Base-by-base conservation (phyloP, 2,329 filamentous ascomycete species). In the Diaporthe velutina region DNA sequence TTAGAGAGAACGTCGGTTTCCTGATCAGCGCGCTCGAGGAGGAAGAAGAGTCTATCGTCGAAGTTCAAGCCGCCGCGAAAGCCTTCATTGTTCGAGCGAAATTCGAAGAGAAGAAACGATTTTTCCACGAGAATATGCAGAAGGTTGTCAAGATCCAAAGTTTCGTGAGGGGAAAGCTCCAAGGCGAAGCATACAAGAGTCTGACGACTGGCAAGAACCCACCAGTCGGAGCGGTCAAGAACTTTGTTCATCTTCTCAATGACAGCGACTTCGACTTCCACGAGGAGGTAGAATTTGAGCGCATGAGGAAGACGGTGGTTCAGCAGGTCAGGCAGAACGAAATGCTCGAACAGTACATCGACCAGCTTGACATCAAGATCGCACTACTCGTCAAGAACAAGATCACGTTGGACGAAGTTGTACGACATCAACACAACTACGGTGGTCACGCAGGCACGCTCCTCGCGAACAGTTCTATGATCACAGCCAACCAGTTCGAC, bases 211-310 rank as follows among this genome's bases (percentile, higher is more conserved):
- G 97, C 76, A 98, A 98, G 85, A 98, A 98, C 81, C 97, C 97
- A 33, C 97, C 97, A 0, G 95, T 99, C 75, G 95, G 95, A 52
- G 98, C 97, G 0, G 95, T 99, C 81, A 98, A 98, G 87, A 97
- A 97, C 82, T 99, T 99, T 82, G 95, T 99, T 3, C 97, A 99
- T 83, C 89, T 99, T 50, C 91, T 99, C 74, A 99, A 98, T 80
- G 97, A 99, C 84, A 98, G 95, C 80, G 96, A 98, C 81, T 98
- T 99, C 80, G 97, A 99, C 82, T 99, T 99, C 84, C 98, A 99
- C 81, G 96, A 98, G 82, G 97, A 99, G 83, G 93, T 99, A 70
- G 97, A 99, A 82, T 98, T 98, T 78, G 97, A 99, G 83, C 91
- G 96, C 64, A 88, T 98, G 81, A 92, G 97, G 71, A 98, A 98